Percentiles rank a stretch among this genome's conserved stretches.
Evolutionary conservation across 805 yeast species (phyloP).

Genomic region (Barnettozyma pratensis): DNA sequence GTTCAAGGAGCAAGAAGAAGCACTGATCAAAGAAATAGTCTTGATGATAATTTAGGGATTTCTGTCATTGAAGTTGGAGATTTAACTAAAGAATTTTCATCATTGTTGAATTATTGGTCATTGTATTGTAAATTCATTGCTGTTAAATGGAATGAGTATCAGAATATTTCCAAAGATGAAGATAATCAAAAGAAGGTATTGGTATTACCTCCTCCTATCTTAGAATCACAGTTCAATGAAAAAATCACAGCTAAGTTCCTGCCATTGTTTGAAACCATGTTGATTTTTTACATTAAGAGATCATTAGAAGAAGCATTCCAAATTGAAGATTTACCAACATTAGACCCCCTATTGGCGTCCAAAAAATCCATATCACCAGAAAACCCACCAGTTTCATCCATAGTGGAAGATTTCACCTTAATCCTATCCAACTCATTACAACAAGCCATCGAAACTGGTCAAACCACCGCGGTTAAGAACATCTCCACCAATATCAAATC

Average conservation of each 20-base stretch:
- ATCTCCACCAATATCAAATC: slow-evolving; percentile 52
- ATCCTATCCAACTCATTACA: slow-evolving; percentile 64
- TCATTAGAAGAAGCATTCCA: slow-evolving; percentile 78
- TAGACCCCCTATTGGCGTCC: slow-evolving; percentile 30
- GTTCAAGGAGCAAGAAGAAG: slow-evolving; percentile 15
- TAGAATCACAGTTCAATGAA: slow-evolving; percentile 47
- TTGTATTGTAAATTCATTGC: slow-evolving; percentile 70
- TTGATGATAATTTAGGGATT: slow-evolving; percentile 30
- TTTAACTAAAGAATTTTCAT: slow-evolving; percentile 61
- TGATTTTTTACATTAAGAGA: slow-evolving; percentile 63
- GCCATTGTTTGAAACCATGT: slow-evolving; percentile 60
- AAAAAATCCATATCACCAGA: slow-evolving; percentile 35
- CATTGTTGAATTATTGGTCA: slow-evolving; percentile 82
- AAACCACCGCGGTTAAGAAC: slow-evolving; percentile 45
- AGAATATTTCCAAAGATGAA: slow-evolving; percentile 9
- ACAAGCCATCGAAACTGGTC: slow-evolving; percentile 69
- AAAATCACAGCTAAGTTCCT: slow-evolving; percentile 49
- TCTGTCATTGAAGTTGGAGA: slow-evolving; percentile 66
- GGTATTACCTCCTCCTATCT: slow-evolving; percentile 47
- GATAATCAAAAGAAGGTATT: slow-evolving; percentile 18
- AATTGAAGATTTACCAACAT: slow-evolving; percentile 72
- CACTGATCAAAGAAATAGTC: slow-evolving; percentile 27
- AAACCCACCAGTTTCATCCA: slow-evolving; percentile 70
- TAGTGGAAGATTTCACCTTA: slow-evolving; percentile 79
- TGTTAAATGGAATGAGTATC: slow-evolving; percentile 55